phyloP scores from a whole-genome alignment of 225 moss, liverwort and hornwort genomes.

The Bryum argenteum region DNA sequence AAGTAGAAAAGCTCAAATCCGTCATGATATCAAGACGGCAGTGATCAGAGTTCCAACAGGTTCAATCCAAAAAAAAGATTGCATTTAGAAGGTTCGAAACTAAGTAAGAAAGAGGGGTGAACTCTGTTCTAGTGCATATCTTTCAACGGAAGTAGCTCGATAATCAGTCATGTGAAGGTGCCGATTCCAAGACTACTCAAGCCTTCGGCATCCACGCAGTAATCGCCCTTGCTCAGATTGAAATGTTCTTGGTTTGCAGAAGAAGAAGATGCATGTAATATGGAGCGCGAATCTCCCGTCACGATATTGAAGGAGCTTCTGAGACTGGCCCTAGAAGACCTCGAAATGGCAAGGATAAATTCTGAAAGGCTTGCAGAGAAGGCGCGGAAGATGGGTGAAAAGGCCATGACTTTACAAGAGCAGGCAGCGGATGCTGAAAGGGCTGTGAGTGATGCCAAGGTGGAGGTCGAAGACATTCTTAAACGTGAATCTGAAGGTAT shows the following conservation, averaged over 20 bases:
- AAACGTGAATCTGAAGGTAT: constrained; percentile 56
- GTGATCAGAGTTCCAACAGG: too few relatives aligned
- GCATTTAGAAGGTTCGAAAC: too few relatives aligned
- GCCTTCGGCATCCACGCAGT: too few relatives aligned
- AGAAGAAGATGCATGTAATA: constrained; percentile 36
- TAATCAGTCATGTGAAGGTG: constrained; percentile 28
- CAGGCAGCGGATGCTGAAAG: constrained; percentile 47
- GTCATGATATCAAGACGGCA: too few relatives aligned
- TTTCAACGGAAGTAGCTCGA: too few relatives aligned
- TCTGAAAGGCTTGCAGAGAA: constrained; percentile 66
- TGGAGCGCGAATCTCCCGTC: constrained; percentile 65
- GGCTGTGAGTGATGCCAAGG: constrained; percentile 36
- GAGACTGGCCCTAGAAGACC: constrained; percentile 69
- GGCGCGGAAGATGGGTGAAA: constrained; percentile 74
- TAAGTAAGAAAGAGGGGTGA: too few relatives aligned
- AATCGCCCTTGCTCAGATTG: too few relatives aligned
- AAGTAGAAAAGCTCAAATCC: too few relatives aligned
- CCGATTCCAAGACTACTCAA: neutral
- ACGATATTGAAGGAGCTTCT: constrained; percentile 72
- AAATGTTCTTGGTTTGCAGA: constrained; percentile 32
- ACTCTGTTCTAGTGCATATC: too few relatives aligned
- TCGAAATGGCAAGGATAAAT: constrained; percentile 61
- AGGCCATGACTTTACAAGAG: constrained; percentile 72
- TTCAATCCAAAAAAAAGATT: too few relatives aligned
- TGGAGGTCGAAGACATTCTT: constrained; percentile 50